These are phyloP conservation scores for Cryptococcus sp. DNA, from an alignment of 1,284 basidiomycete genomes.

Conservation along the genomic window DNA sequence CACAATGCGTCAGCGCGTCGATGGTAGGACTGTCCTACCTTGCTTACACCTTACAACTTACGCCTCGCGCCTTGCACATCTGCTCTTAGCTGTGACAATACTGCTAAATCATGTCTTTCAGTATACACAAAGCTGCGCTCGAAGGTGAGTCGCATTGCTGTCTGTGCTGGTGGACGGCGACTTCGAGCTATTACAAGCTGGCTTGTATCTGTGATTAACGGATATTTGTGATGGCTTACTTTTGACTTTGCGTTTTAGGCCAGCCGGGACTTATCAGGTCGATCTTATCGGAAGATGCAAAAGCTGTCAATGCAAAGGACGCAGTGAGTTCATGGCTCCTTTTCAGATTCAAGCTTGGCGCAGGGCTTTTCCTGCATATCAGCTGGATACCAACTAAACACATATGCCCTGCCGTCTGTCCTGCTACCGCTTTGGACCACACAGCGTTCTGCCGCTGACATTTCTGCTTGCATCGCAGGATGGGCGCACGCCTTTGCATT, in stretches of 20 bases:
- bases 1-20: no score
- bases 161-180: neutral
- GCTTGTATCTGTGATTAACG: no score
- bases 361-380: neutral
- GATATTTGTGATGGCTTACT: neutral
- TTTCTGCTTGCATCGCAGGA: slow-evolving; percentile 65
- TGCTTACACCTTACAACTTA: no score
- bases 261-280: slow-evolving; percentile 74
- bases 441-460: neutral
- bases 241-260: slow-evolving; percentile 57
- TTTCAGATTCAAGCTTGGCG: neutral
- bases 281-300: slow-evolving; percentile 68
- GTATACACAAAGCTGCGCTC: slow-evolving; percentile 53
- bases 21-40: no score
- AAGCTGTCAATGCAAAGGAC: slow-evolving; percentile 68
- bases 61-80: no score
- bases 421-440: neutral
- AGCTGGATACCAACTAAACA: neutral
- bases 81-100: no score
- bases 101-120: slow-evolving; percentile 20
- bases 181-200: no score
- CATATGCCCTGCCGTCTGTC: neutral
- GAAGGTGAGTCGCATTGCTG: slow-evolving; percentile 40
- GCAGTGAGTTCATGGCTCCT: slow-evolving; percentile 57
- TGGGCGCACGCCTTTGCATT: slow-evolving; percentile 83